phyloP scores from a whole-genome alignment of 2,329 filamentous ascomycete species.

The Colletotrichum tabaci region DNA sequence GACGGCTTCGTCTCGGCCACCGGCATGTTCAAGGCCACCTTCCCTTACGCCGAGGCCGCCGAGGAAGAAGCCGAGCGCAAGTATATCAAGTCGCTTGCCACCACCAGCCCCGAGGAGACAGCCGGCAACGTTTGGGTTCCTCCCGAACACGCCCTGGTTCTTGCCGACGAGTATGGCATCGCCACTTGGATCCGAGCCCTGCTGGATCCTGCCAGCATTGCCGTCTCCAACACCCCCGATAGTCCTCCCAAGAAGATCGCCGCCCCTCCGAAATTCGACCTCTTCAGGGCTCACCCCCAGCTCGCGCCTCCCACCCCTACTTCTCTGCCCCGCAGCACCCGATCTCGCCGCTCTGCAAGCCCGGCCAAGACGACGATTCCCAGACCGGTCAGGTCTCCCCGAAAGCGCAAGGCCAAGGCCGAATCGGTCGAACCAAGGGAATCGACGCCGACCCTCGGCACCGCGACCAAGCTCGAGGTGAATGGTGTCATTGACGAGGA shows the following conservation, averaged over 20 bases:
- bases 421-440: conserved; percentile 54
- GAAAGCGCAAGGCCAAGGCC: conserved; percentile 67
- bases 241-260: conserved; percentile 83
- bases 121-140: conserved; percentile 98
- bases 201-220: conserved; percentile 87
- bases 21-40: conserved; percentile 93
- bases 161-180: conserved; percentile 91
- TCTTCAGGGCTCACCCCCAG: conserved; percentile 60
- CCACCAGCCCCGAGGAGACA: conserved; percentile 91
- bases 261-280: conserved; percentile 85
- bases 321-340: conserved; percentile 60
- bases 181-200: conserved; percentile 91
- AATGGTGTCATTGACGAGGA: conserved; percentile 49
- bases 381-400: conserved; percentile 58
- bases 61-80: conserved; percentile 84
- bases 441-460: conserved; percentile 20
- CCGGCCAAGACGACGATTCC: conserved; percentile 63
- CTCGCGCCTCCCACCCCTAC: conserved; percentile 67
- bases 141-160: conserved; percentile 82
- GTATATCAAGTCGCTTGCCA: conserved; percentile 86
- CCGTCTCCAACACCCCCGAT: conserved; percentile 68
- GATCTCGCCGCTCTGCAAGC: conserved; percentile 71
- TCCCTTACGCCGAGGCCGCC: conserved; percentile 80
- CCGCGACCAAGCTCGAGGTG: conserved; percentile 47
- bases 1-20: conserved; percentile 90